A percentile compares a stretch with the other conserved stretches of the same genome.
These are phyloP conservation scores for Talaromyces piceae DNA, from an alignment of 2,329 filamentous ascomycete genomes.

Conservation along the genomic window DNA sequence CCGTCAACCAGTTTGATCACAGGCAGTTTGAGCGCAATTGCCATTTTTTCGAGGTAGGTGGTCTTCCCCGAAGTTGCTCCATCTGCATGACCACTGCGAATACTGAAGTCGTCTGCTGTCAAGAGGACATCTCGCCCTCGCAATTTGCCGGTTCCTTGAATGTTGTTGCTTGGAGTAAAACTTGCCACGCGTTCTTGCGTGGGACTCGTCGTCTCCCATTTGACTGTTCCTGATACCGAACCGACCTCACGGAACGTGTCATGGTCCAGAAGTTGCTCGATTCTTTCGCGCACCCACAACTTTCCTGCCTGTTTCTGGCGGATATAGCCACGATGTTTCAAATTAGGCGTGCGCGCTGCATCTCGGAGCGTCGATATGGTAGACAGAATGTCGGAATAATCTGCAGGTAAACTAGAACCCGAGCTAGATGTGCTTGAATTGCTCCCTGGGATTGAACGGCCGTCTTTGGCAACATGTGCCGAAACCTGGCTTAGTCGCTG, in stretches of 20 bases:
- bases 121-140: conserved; percentile 50
- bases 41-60: conserved; percentile 55
- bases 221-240: conserved; percentile 52
- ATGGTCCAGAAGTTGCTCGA: conserved; percentile 51
- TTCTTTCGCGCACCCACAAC: conserved; percentile 57
- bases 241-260: conserved; percentile 54
- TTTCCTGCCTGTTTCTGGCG: conserved; percentile 58
- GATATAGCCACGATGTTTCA: conserved; percentile 50
- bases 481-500: conserved; percentile 44
- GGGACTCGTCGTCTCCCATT: conserved; percentile 44
- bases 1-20: conserved; percentile 60
- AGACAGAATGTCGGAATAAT: conserved; percentile 55
- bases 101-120: conserved; percentile 58
- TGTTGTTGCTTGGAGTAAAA: conserved; percentile 55
- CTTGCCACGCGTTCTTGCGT: conserved; percentile 36
- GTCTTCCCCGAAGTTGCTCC: conserved; percentile 53
- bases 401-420: conserved; percentile 43
- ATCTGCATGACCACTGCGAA: conserved; percentile 58
- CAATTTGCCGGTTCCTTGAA: conserved; percentile 52
- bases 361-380: conserved; percentile 47
- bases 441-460: conserved; percentile 7
- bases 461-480: conserved; percentile 30
- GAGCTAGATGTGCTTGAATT: neutral
- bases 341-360: conserved; percentile 50
- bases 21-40: conserved; percentile 49